Percentiles rank a stretch among this genome's conserved stretches.
These are phyloP conservation scores for Scutellaria minor DNA, from an alignment of 257 asterid genomes.

Conservation along the genomic window DNA sequence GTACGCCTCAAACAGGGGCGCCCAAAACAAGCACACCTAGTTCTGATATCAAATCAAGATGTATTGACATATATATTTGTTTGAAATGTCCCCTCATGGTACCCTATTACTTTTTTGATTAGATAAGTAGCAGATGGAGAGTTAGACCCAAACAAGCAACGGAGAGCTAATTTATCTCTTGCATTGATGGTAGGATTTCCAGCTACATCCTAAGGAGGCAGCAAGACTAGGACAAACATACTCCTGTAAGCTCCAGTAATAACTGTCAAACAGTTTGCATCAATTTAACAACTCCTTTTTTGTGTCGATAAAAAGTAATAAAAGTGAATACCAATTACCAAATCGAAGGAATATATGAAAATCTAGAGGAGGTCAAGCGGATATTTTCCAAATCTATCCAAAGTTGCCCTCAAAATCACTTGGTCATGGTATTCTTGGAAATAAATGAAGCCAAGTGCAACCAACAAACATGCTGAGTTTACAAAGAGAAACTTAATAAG, in stretches of 20 bases:
- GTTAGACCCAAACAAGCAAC: constrained; percentile 16
- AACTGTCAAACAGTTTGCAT: too few relatives aligned
- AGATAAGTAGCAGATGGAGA: not conserved
- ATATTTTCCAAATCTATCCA: too few relatives aligned
- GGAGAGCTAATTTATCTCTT: not conserved
- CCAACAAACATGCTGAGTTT: not conserved
- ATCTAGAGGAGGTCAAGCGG: too few relatives aligned
- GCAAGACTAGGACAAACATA: not conserved
- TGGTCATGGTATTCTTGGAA: too few relatives aligned
- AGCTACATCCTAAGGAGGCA: not conserved
- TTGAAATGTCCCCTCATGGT: not conserved
- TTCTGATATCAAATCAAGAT: constrained; percentile 1
- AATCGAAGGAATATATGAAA: too few relatives aligned
- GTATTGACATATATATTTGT: not conserved
- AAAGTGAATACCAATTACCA: too few relatives aligned
- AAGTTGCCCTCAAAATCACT: too few relatives aligned
- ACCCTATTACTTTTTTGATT: not conserved
- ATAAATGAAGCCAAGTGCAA: not conserved
- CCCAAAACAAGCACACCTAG: not conserved
- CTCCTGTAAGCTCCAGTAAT: not conserved
- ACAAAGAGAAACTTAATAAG: not conserved
- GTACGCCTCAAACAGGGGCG: not conserved
- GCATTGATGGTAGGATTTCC: not conserved
- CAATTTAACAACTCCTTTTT: too few relatives aligned
- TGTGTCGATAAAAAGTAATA: too few relatives aligned